phyloP scores from a whole-genome alignment of 768 basidiomycete species.

The Leccinum aurantiacum region DNA sequence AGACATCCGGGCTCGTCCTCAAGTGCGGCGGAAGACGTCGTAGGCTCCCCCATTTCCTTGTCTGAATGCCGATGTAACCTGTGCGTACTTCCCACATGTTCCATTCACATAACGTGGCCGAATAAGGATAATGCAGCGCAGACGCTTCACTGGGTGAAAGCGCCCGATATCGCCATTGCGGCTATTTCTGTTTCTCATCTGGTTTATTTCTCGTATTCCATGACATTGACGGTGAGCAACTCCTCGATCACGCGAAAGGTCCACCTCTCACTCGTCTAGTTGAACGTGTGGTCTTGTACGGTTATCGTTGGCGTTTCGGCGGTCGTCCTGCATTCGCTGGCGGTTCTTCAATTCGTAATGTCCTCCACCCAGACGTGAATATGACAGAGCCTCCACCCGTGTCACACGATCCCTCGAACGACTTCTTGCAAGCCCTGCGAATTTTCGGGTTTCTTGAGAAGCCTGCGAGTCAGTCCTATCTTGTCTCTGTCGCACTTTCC shows the following conservation, averaged over 20 bases:
- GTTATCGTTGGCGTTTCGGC: slow-evolving; percentile 68
- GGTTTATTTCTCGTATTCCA: slow-evolving; percentile 85
- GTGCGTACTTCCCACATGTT: slow-evolving; percentile 33
- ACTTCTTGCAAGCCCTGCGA: slow-evolving; percentile 93
- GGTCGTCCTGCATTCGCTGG: slow-evolving; percentile 58
- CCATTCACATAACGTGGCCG: slow-evolving; percentile 1
- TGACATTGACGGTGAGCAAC: slow-evolving; percentile 75
- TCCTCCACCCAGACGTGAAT: slow-evolving; percentile 91
- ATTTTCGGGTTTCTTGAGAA: slow-evolving; percentile 99
- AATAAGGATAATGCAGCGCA: slow-evolving; percentile 52
- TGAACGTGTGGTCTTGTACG: slow-evolving; percentile 91
- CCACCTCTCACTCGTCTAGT: slow-evolving; percentile 39
- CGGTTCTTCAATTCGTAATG: slow-evolving; percentile 71
- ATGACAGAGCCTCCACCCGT: slow-evolving; percentile 67
- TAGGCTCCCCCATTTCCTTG: slow-evolving; percentile 62
- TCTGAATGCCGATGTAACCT: slow-evolving; percentile 79
- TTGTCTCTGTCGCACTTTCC: neutral
- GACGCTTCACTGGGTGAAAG: slow-evolving; percentile 75
- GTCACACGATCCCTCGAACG: slow-evolving; percentile 96
- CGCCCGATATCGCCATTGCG: slow-evolving; percentile 65
- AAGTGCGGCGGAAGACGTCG: slow-evolving; percentile 46
- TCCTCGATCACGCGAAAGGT: slow-evolving; percentile 1
- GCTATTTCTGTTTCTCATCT: slow-evolving; percentile 82
- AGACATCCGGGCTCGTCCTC: slow-evolving; percentile 16
- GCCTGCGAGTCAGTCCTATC: slow-evolving; percentile 56